Conservation (phyloP, 129 eudicot genomes). For the Saussurea involucrata region DNA sequence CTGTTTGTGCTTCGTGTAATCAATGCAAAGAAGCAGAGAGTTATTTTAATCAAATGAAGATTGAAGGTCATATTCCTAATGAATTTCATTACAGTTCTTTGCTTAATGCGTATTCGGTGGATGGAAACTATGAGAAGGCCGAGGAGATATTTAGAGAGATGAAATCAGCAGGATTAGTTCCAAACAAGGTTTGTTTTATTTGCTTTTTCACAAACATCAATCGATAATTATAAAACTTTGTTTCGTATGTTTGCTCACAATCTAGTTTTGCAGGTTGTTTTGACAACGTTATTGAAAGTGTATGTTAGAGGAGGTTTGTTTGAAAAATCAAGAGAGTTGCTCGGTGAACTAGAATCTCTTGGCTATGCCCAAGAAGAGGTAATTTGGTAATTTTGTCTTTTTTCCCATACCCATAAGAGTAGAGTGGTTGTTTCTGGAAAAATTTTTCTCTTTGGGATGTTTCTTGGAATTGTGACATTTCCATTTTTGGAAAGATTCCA, state of each 20-base stretch:
- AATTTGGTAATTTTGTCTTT: background rate
- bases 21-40: slow-evolving; percentile 73
- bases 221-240: background rate
- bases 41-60: slow-evolving; percentile 71
- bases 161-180: slow-evolving; percentile 70
- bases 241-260: background rate
- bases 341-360: slow-evolving; percentile 61
- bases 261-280: slow-evolving; percentile 60
- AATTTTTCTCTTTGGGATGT: too few species aligned
- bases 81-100: slow-evolving; percentile 84
- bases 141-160: slow-evolving; percentile 64
- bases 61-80: slow-evolving; percentile 81
- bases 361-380: slow-evolving; percentile 95
- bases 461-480: too few species aligned
- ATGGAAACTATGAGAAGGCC: slow-evolving; percentile 73
- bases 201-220: background rate
- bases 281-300: slow-evolving; percentile 83
- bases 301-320: slow-evolving; percentile 84
- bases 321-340: slow-evolving; percentile 68
- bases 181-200: slow-evolving; percentile 69
- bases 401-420: background rate
- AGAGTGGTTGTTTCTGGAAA: too few species aligned
- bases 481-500: too few species aligned
- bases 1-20: slow-evolving; percentile 81
- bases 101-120: slow-evolving; percentile 78